These are phyloP conservation scores for Rhizopus sp. DNA, from an alignment of 371 early-diverging fungal species.

Conservation along the genomic window DNA sequence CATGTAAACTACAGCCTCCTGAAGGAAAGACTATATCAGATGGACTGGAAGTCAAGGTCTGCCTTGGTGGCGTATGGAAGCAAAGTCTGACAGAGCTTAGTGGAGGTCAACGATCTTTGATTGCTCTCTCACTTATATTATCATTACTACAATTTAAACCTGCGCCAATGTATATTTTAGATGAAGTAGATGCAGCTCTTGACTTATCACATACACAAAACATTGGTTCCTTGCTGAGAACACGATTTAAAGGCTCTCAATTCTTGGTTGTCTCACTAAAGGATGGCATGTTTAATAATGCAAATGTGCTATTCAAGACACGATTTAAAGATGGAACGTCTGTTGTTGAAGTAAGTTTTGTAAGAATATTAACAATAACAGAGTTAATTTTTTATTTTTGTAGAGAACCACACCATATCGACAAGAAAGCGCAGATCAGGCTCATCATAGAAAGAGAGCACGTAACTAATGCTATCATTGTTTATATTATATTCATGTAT, in stretches of 20 bases:
- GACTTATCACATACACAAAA: constrained; percentile 99
- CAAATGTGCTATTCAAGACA: constrained; percentile 97
- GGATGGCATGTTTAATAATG: constrained; percentile 99
- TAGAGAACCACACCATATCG: constrained; percentile 29
- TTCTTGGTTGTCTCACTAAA: constrained; percentile 99
- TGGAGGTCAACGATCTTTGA: constrained; percentile 98
- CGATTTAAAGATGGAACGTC: constrained; percentile 97
- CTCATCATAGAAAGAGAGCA: constrained; percentile 12
- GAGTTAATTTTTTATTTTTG: not conserved
- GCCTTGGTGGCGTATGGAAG: constrained; percentile 98
- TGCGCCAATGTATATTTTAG: constrained; percentile 99
- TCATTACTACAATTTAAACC: constrained; percentile 98
- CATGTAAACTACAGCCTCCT: constrained; percentile 84
- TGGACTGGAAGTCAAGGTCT: constrained; percentile 95
- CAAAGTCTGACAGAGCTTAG: constrained; percentile 95
- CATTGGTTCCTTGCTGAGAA: constrained; percentile 96
- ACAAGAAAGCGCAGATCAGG: constrained; percentile 9
- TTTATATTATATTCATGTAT: no score
- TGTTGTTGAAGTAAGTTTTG: constrained; percentile 74
- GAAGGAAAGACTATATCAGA: constrained; percentile 82
- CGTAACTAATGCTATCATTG: not conserved
- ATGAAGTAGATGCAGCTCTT: constrained; percentile 99
- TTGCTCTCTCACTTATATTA: constrained; percentile 97
- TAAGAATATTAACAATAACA: not conserved
- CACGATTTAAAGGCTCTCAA: constrained; percentile 97